A percentile compares a stretch with the other conserved stretches of the same genome.
Conservation (phyloP, 768 basidiomycete species). For the Boletus patriciae region DNA sequence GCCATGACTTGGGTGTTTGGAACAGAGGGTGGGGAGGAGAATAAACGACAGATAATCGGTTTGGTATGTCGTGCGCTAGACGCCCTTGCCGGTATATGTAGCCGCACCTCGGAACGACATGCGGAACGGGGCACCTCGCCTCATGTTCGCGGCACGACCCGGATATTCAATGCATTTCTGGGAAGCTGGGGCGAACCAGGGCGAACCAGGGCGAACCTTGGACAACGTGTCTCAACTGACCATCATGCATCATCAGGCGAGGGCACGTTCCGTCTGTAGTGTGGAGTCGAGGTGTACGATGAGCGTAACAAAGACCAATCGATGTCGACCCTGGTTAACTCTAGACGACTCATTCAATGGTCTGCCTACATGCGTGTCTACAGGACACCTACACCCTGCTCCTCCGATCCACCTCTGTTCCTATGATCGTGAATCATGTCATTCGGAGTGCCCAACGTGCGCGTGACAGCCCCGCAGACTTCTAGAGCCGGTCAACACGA, state of each 20-base stretch:
- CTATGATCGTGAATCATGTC: slow-evolving; percentile 1
- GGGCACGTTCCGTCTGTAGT: background rate
- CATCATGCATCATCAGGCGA: slow-evolving; percentile 6
- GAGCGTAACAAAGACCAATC: background rate
- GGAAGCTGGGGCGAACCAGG: slow-evolving; percentile 3
- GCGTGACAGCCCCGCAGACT: slow-evolving; percentile 1
- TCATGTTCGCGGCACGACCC: slow-evolving; percentile 28
- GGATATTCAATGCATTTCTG: slow-evolving; percentile 3
- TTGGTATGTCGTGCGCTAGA: slow-evolving; percentile 1
- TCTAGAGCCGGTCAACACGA: slow-evolving; percentile 15
- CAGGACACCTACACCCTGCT: background rate
- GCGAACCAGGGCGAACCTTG: background rate
- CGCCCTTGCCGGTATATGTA: slow-evolving; percentile 28
- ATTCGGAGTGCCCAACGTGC: background rate
- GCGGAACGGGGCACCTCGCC: slow-evolving; percentile 28
- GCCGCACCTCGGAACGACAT: slow-evolving; percentile 20
- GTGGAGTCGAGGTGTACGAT: background rate
- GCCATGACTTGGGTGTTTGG: slow-evolving; percentile 10
- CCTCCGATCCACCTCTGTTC: background rate
- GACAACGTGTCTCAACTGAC: slow-evolving; percentile 13
- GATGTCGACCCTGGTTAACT: background rate
- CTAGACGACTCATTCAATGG: background rate
- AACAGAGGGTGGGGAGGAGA: background rate
- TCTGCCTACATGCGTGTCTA: background rate
- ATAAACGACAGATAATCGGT: slow-evolving; percentile 16